phyloP scores from a whole-genome alignment of 305 asterid genomes.

The Lippia alba region DNA sequence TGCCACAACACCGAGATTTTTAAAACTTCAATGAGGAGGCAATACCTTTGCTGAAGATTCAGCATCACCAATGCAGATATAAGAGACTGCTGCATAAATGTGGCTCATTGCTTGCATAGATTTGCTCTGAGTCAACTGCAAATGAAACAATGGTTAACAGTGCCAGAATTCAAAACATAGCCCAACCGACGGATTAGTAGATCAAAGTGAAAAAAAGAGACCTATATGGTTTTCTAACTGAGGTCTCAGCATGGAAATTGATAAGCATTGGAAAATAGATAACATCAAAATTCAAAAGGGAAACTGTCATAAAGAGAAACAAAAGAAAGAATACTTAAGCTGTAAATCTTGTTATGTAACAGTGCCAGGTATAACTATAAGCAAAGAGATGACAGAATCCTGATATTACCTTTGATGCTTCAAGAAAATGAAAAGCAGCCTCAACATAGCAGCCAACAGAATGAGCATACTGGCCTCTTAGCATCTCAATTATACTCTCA shows the following conservation, averaged over 20 bases:
- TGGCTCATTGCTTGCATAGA: constrained; percentile 88
- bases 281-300: constrained; percentile 13
- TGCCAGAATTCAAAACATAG: constrained; percentile 20
- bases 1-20: constrained; percentile 11
- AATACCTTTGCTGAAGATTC: constrained; percentile 89
- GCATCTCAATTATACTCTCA: constrained; percentile 88
- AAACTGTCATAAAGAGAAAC: neutral
- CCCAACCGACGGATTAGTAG: neutral
- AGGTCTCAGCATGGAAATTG: constrained; percentile 18
- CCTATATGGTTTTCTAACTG: constrained; percentile 26
- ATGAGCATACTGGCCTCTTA: constrained; percentile 97
- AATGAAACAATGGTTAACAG: constrained; percentile 24
- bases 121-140: constrained; percentile 81
- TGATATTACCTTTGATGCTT: constrained; percentile 75
- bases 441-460: constrained; percentile 82
- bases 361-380: constrained; percentile 13
- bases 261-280: constrained; percentile 19
- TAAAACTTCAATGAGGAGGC: constrained; percentile 27
- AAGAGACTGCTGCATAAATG: constrained; percentile 90
- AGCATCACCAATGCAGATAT: constrained; percentile 88
- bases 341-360: constrained; percentile 4
- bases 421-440: constrained; percentile 89
- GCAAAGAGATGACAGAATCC: constrained; percentile 23
- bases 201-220: constrained; percentile 9
- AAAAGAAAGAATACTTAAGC: neutral